A percentile compares a stretch with the other conserved stretches of the same genome.
Conservation (phyloP, 2,329 filamentous ascomycete species). For the Scedosporium minutisporum region DNA sequence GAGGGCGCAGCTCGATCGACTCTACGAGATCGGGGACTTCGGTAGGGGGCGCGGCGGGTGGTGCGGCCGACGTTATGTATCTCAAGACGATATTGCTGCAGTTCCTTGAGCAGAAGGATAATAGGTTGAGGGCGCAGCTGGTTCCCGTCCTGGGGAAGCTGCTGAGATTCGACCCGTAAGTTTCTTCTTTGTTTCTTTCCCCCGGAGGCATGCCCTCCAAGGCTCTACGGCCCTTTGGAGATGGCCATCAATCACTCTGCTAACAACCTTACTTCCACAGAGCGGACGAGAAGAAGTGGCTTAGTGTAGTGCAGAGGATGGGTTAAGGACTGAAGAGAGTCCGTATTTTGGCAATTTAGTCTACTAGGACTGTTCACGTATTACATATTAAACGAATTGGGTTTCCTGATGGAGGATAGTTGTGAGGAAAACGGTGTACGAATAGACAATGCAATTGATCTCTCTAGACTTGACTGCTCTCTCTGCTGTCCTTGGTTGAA, state of each 20-base stretch:
- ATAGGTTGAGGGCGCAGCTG: slow-evolving; percentile 63
- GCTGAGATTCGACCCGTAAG: slow-evolving; percentile 67
- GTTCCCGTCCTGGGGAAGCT: slow-evolving; percentile 70
- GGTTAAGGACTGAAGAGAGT: background rate
- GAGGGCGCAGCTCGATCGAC: slow-evolving; percentile 33
- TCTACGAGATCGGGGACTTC: slow-evolving; percentile 28
- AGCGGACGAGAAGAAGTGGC: slow-evolving; percentile 18
- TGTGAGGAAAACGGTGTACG: background rate
- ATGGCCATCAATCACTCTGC: slow-evolving; percentile 6
- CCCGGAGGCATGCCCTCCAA: too few species aligned
- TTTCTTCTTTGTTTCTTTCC: slow-evolving; percentile 11
- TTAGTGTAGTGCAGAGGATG: slow-evolving; percentile 15
- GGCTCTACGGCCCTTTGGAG: background rate
- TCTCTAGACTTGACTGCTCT: background rate
- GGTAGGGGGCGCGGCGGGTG: slow-evolving; percentile 16
- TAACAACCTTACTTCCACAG: slow-evolving; percentile 12
- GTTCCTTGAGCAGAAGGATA: slow-evolving; percentile 73
- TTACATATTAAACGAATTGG: background rate
- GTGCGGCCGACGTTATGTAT: slow-evolving; percentile 48
- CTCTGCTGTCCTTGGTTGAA: background rate
- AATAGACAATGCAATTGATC: background rate
- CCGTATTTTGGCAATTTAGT: background rate
- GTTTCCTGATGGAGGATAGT: background rate
- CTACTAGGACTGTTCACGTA: background rate
- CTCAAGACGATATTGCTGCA: slow-evolving; percentile 74